These are phyloP conservation scores for Cordyceps pruinosa DNA, from an alignment of 2,329 filamentous ascomycete species.

Conservation along the genomic window DNA sequence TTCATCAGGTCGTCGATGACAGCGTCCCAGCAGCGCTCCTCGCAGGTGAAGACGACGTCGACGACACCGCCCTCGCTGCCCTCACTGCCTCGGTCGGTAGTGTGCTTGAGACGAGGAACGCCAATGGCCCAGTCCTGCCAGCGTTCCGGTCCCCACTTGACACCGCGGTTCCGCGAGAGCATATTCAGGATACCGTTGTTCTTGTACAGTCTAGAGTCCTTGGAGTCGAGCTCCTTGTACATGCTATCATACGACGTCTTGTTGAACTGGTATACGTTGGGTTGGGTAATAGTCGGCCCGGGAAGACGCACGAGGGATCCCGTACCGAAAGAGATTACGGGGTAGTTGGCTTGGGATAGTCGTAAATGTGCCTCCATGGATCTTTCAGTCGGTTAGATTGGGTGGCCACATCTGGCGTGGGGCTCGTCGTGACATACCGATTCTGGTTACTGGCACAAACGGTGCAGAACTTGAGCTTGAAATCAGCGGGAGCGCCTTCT, in stretches of 20 bases:
- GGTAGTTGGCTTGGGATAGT: slow-evolving; percentile 77
- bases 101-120: slow-evolving; percentile 69
- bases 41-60: slow-evolving; percentile 93
- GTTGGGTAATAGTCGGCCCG: slow-evolving; percentile 83
- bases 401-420: neutral
- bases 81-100: slow-evolving; percentile 65
- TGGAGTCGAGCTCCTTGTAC: slow-evolving; percentile 80
- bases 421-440: slow-evolving; percentile 49
- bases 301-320: slow-evolving; percentile 90
- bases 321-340: slow-evolving; percentile 97
- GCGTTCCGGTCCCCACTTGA: slow-evolving; percentile 93
- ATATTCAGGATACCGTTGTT: slow-evolving; percentile 93
- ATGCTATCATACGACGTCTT: slow-evolving; percentile 92
- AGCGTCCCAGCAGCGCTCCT: slow-evolving; percentile 96
- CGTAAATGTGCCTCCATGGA: slow-evolving; percentile 99
- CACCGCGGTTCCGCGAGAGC: slow-evolving; percentile 81
- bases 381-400: slow-evolving; percentile 32
- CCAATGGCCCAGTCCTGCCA: slow-evolving; percentile 98
- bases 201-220: slow-evolving; percentile 81
- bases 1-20: slow-evolving; percentile 89
- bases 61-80: slow-evolving; percentile 87
- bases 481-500: slow-evolving; percentile 50
- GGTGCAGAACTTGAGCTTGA: slow-evolving; percentile 93
- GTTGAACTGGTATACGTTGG: slow-evolving; percentile 98
- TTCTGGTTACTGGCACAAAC: slow-evolving; percentile 99